These are phyloP conservation scores for Kwoniella shandongensis DNA, from an alignment of 768 basidiomycete species.

Conservation along the genomic window DNA sequence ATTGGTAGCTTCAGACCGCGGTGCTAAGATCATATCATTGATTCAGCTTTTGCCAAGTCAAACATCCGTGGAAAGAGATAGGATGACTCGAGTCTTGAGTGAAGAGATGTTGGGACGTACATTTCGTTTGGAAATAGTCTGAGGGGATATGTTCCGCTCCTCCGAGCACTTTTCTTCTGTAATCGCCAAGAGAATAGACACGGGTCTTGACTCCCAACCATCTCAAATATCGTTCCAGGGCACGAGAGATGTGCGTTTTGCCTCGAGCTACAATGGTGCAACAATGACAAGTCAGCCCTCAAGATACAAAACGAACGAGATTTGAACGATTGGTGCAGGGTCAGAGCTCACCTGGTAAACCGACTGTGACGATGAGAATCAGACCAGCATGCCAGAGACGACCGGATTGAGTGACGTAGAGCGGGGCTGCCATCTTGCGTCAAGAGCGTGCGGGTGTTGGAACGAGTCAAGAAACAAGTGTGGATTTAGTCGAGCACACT, in stretches of 20 bases:
- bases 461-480: no score
- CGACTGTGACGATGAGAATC: constrained; percentile 88
- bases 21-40: constrained; percentile 53
- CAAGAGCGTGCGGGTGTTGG: no score
- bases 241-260: constrained; percentile 93
- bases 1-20: constrained; percentile 73
- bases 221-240: constrained; percentile 92
- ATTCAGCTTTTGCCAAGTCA: neutral
- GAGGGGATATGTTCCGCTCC: constrained; percentile 81
- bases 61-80: neutral
- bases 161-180: constrained; percentile 83
- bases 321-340: neutral
- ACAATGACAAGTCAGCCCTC: constrained; percentile 1
- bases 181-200: constrained; percentile 93
- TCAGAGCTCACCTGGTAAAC: constrained; percentile 63
- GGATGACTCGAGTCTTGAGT: no score
- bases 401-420: constrained; percentile 78
- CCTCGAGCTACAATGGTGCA: constrained; percentile 64
- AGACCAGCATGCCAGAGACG: constrained; percentile 71
- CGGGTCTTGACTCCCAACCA: constrained; percentile 98
- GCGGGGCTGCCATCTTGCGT: constrained; percentile 76
- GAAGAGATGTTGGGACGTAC: constrained; percentile 27
- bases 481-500: no score
- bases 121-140: constrained; percentile 87
- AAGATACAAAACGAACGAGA: neutral